These are phyloP conservation scores for Geotrichum armillariae DNA, from an alignment of 1,139 yeast genomes.

Conservation along the genomic window DNA sequence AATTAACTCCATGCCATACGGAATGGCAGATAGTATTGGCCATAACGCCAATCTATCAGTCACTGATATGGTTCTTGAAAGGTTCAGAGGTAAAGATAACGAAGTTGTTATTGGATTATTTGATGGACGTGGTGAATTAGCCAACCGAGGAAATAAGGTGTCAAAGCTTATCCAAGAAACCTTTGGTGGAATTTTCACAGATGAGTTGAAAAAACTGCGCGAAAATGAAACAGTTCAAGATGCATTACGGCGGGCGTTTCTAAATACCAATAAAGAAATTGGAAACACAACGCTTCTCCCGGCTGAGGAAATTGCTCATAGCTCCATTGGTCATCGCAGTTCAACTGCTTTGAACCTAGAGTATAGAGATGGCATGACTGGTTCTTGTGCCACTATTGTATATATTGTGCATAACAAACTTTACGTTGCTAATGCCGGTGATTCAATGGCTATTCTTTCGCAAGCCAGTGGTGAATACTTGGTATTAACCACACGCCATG, in stretches of 20 bases:
- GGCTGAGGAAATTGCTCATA: conserved; percentile 36
- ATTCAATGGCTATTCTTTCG: conserved; percentile 78
- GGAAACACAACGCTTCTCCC: conserved; percentile 47
- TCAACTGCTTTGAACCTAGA: conserved; percentile 37
- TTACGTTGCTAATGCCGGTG: conserved; percentile 90
- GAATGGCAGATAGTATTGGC: conserved; percentile 89
- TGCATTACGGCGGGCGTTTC: conserved; percentile 78
- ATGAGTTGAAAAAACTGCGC: conserved; percentile 57
- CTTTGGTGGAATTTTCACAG: conserved; percentile 61
- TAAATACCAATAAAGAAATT: conserved; percentile 78
- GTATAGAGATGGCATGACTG: conserved; percentile 70
- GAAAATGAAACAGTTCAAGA: conserved; percentile 49
- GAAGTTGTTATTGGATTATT: conserved; percentile 76
- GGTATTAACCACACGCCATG: conserved; percentile 75
- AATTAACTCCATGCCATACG: conserved; percentile 75
- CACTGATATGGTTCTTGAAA: conserved; percentile 84
- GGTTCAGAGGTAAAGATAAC: conserved; percentile 79
- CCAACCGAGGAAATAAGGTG: conserved; percentile 52
- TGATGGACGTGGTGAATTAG: conserved; percentile 71
- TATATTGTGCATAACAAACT: conserved; percentile 70
- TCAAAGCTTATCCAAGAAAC: conserved; percentile 74
- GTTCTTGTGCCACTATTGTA: conserved; percentile 80
- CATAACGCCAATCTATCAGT: conserved; percentile 63
- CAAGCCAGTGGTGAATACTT: conserved; percentile 78
- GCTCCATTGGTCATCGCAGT: conserved; percentile 37